A percentile compares a stretch with the other conserved stretches of the same genome.
Evolutionary conservation across 306 rosid species (phyloP).

Genomic region (cucumber (Cucumis sativus)): Cucumber_9930_V3 NC_026657.2:5681501-5682000

Average conservation of each 20-base stretch:
- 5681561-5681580: background rate
- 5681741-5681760: background rate
- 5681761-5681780: background rate
- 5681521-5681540: background rate
- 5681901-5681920: slow-evolving; percentile 4
- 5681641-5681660: slow-evolving; percentile 26
- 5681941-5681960: too few species aligned
- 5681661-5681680: slow-evolving; percentile 41
- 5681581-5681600: background rate
- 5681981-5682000: too few species aligned
- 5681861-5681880: background rate
- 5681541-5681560: background rate
- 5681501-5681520: background rate
- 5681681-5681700: slow-evolving; percentile 5
- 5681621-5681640: slow-evolving; percentile 58
- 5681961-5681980: too few species aligned
- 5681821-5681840: background rate
- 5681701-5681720: background rate
- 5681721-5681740: background rate
- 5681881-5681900: background rate
- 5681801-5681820: background rate
- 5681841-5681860: slow-evolving; percentile 16
- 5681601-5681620: background rate
- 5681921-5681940: too few species aligned
- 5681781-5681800: background rate